Base-by-base conservation (phyloP, 345 rosid species). In the Mallotus nudiflorus region DNA sequence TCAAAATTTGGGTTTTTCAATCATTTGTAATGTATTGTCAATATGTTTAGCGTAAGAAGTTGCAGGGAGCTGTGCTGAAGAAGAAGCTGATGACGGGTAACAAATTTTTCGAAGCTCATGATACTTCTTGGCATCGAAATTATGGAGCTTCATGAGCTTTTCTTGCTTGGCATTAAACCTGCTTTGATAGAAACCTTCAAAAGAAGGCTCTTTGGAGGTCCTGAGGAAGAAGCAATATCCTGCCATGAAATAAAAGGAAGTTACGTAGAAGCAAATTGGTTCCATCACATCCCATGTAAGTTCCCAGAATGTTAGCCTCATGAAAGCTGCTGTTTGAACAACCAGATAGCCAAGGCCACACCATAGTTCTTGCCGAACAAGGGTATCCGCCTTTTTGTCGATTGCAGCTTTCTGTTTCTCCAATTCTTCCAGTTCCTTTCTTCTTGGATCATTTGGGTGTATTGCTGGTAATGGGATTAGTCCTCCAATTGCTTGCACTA, bases 201-300 rank as follows among this genome's bases (percentile, higher is more conserved):
- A 89, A 15, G 97, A 87, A 20, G 99, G 99, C 66, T 92, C 99
- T 70, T 74, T 87, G 1, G 90, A 73, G 1, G 99, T 96, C 80
- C 76, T 78, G 33, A 96, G 97, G 87, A 92, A 96, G 80, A 92
- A 96, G 0, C 88, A 60, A 28, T 91, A 96, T 44, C 96, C 83
- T 0, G 84, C 88, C 88, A 91, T 85, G 82, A 84, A 86, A 68
- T 93, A 92, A 1, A 79, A 33, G 15, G 96, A 86, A 0, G 99
- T 91, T 16, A 86, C 79, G 28, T 76, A 88, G 91, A 88, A 96
- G 86, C 99, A 96, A 28, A 96, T 89, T 0, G 99, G 99, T 29
- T 96, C 99, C 98, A 96, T 96, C 5, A 96, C 96, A 70, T 96
- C 98, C 99, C 99, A 96, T 0, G 97, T 77, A 3, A 96, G 94